A percentile compares a stretch with the other conserved stretches of the same genome.
These are phyloP conservation scores for Botryosphaeria dothidea DNA, from an alignment of 2,329 filamentous ascomycete genomes.

Conservation along the genomic window DNA sequence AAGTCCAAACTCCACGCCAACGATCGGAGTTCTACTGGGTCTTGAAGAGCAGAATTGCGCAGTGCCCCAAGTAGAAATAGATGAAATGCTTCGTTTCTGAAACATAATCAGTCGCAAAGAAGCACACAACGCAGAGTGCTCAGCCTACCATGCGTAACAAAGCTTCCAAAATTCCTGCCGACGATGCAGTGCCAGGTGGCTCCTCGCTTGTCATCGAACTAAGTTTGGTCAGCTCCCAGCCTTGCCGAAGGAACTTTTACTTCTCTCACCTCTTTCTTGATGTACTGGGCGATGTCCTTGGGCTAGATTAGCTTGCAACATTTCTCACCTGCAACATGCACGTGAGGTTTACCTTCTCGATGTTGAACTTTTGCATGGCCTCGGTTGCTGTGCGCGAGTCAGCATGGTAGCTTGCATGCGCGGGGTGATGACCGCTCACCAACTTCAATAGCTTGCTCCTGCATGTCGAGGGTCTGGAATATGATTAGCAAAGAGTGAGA, in stretches of 20 bases:
- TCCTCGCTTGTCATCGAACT: conserved; percentile 97
- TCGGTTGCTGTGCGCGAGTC: conserved; percentile 57
- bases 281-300: conserved; percentile 92
- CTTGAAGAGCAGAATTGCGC: conserved; percentile 97
- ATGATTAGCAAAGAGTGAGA: conserved; percentile 6
- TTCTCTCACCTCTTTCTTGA: conserved; percentile 77
- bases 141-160: conserved; percentile 87
- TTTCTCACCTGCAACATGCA: background rate
- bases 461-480: conserved; percentile 89
- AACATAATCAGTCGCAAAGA: conserved; percentile 25
- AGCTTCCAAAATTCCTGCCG: conserved; percentile 97
- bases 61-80: conserved; percentile 99
- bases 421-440: conserved; percentile 60
- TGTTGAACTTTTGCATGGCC: conserved; percentile 70
- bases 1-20: conserved; percentile 1
- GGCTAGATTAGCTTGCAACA: conserved; percentile 4
- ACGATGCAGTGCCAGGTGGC: conserved; percentile 99
- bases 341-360: conserved; percentile 63
- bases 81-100: conserved; percentile 99
- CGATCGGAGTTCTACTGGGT: conserved; percentile 67
- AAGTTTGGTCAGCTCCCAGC: conserved; percentile 24
- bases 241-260: background rate
- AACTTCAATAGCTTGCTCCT: conserved; percentile 91
- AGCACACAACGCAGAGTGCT: background rate
- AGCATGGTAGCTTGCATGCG: conserved; percentile 26